These are phyloP conservation scores for Rheum nobile DNA, from an alignment of 148 eudicot genomes.

Conservation along the genomic window DNA sequence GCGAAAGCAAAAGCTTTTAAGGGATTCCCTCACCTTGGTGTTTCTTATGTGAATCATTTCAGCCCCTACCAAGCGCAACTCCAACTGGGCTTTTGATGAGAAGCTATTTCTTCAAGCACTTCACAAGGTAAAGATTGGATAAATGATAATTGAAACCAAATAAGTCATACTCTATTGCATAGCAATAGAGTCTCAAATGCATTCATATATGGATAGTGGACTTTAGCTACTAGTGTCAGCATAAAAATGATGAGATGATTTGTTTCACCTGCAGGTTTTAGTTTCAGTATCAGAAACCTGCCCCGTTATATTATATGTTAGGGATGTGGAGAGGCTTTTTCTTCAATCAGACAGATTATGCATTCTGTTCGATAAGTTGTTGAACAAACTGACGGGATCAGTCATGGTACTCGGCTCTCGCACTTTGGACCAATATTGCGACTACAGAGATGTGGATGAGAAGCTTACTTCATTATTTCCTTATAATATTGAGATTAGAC, in stretches of 20 bases:
- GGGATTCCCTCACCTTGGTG: neutral
- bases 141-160: neutral
- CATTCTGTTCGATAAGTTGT: constrained; percentile 41
- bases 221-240: too few species aligned
- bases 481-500: constrained; percentile 58
- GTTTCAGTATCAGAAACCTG: constrained; percentile 44
- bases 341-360: constrained; percentile 57
- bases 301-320: constrained; percentile 62
- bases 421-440: constrained; percentile 34
- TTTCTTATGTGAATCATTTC: constrained; percentile 5
- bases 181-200: neutral
- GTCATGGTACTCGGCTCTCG: constrained; percentile 71
- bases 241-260: neutral
- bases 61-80: constrained; percentile 43
- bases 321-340: constrained; percentile 57
- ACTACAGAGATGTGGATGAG: constrained; percentile 39
- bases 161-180: neutral
- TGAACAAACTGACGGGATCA: constrained; percentile 58
- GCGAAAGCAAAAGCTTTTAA: neutral
- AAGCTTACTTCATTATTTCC: constrained; percentile 51
- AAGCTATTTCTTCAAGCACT: constrained; percentile 64
- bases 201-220: too few species aligned
- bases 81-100: constrained; percentile 69
- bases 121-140: constrained; percentile 46
- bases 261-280: constrained; percentile 38